Base-by-base conservation (phyloP, 495 filamentous ascomycete species). In the Penicillium robsamsonii region DNA sequence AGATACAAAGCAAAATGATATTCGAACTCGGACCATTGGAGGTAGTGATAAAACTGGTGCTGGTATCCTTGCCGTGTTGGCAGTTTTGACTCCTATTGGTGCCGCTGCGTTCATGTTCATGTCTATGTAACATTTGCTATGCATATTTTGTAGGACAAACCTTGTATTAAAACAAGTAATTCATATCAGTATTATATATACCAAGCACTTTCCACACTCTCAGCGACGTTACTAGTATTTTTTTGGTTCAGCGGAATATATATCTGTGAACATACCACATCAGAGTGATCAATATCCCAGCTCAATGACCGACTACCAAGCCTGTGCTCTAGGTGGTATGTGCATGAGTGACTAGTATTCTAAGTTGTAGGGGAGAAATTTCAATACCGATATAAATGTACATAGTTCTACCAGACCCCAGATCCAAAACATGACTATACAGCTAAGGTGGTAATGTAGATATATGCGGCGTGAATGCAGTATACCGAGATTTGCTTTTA, bases 21-120 rank as follows among this genome's bases (percentile, higher is more conserved):
- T 56, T 25, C 38, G 43, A 0, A 52, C 53, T 22, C 50, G 64
- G 15, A 29, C 50, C 4, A 75, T 86, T 31, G 79, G 75, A 1
- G 68, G 68, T 12, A 78, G 67, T 5, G 85, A 87, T 62, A 78
- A 73, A 54, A 82, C 79, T 12, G 87, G 84, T 8, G 87, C 87
- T 2, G 77, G 72, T 0, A 76, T 90, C 35, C 55, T 86, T 58
- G 89, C 86, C 12, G 67, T 79, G 37, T 73, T 67, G 51, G 75
- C 68, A 9, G 56, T 79, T 9, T 54, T 68, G 8, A 53, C 56
- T 17, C 63, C 73, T 3, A 56, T 81, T 49, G 75, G 73, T 4
- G 76, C 74, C 25, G 70, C 63, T 13, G 75, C 71, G 68, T 81
- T 75, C 60, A 73, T 81, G 72, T 25, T 52, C 3, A 41, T 50